phyloP scores from a whole-genome alignment of 345 rosid genomes.

The Sisymbrium irio region DNA sequence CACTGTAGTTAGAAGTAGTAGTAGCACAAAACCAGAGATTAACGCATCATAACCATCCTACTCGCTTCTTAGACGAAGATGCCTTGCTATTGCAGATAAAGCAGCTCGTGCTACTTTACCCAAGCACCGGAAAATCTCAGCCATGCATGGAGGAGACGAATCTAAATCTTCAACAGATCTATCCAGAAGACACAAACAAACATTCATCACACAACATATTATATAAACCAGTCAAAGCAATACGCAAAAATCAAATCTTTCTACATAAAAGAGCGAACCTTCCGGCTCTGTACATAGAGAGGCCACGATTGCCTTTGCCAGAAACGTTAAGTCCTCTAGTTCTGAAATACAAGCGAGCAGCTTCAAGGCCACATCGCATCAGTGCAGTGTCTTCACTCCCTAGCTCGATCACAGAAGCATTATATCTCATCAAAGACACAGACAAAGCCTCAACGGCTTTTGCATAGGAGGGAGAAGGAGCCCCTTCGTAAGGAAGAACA shows the following conservation, averaged over 20 bases:
- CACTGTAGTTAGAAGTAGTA: neutral
- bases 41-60: constrained; percentile 47
- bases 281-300: constrained; percentile 85
- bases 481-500: constrained; percentile 71
- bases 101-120: constrained; percentile 96
- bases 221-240: neutral
- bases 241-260: neutral
- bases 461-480: constrained; percentile 53
- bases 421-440: constrained; percentile 73
- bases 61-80: constrained; percentile 97
- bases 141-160: constrained; percentile 95
- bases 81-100: constrained; percentile 80
- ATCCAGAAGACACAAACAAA: constrained; percentile 17
- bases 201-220: neutral
- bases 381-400: constrained; percentile 67
- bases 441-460: constrained; percentile 85
- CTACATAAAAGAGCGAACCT: constrained; percentile 45
- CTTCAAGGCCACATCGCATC: constrained; percentile 81
- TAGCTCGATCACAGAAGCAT: constrained; percentile 84
- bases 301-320: constrained; percentile 60
- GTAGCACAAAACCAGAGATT: constrained; percentile 12
- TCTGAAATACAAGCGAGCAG: constrained; percentile 73
- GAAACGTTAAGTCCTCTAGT: constrained; percentile 40
- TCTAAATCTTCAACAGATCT: constrained; percentile 91
- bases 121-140: constrained; percentile 83